Evolutionary conservation across 2,329 filamentous ascomycete genomes (phyloP).

Genomic region (Paracamarosporium sp.): DNA sequence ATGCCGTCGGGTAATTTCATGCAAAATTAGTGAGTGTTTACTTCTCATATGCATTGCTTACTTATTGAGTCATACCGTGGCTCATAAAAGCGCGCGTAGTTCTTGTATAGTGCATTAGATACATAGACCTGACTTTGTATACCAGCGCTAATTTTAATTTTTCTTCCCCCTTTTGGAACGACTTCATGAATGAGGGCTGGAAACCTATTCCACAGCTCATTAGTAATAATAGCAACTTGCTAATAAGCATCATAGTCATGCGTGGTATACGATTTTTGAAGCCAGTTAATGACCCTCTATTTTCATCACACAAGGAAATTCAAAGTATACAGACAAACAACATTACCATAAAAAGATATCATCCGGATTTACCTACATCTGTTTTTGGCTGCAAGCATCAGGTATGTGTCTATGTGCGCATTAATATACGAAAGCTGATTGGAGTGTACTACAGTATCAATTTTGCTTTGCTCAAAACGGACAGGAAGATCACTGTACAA

Average conservation of each 20-base stretch:
- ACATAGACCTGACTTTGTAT: background rate
- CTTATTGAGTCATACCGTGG: too few species aligned
- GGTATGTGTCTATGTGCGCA: background rate
- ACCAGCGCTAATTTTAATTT: background rate
- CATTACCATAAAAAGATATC: too few species aligned
- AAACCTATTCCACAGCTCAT: background rate
- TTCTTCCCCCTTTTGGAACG: too few species aligned
- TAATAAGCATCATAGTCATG: background rate
- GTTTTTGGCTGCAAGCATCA: background rate
- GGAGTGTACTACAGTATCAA: background rate
- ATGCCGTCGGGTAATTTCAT: too few species aligned
- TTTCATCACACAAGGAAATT: slow-evolving; percentile 4
- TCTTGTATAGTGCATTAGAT: too few species aligned
- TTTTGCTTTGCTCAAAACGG: background rate
- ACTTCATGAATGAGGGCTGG: too few species aligned
- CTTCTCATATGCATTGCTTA: background rate
- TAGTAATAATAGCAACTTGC: background rate
- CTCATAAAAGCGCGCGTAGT: too few species aligned
- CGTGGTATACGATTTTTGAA: background rate
- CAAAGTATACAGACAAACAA: too few species aligned
- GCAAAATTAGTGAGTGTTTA: too few species aligned
- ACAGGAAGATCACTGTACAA: background rate
- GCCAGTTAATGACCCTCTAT: slow-evolving; percentile 9
- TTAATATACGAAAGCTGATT: background rate
- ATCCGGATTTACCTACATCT: background rate